Percentiles rank a stretch among this genome's conserved stretches.
These are phyloP conservation scores for Fusarium burgessii DNA, from an alignment of 2,329 filamentous ascomycete genomes.

Conservation along the genomic window DNA sequence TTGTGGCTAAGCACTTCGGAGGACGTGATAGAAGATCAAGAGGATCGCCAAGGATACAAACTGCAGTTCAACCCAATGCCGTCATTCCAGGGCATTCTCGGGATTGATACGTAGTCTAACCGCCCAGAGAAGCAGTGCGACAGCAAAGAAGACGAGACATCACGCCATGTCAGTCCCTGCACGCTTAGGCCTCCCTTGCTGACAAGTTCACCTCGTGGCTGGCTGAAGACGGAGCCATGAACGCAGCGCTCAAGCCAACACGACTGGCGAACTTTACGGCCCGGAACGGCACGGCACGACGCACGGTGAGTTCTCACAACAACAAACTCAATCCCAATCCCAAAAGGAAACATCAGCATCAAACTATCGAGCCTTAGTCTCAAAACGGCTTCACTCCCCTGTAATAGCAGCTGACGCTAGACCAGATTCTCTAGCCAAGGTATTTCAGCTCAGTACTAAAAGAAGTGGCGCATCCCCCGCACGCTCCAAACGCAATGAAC, in stretches of 20 bases:
- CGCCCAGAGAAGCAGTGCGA: background rate
- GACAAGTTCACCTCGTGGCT: background rate
- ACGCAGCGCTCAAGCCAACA: background rate
- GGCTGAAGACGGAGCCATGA: background rate
- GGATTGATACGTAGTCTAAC: background rate
- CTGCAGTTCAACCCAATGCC: background rate
- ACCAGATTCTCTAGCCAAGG: background rate
- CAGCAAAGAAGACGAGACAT: background rate
- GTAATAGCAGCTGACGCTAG: background rate
- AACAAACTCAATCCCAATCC: background rate
- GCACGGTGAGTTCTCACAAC: background rate
- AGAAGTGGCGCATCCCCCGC: background rate
- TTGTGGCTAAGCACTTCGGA: background rate
- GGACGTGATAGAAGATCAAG: background rate
- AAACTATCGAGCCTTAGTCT: background rate
- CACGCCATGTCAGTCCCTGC: background rate
- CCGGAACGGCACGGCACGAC: background rate
- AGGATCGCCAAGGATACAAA: background rate
- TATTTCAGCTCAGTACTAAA: slow-evolving; percentile 8
- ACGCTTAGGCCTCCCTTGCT: background rate
- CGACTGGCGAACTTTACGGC: background rate
- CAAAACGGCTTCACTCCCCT: background rate
- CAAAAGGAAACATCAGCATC: background rate
- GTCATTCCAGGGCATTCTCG: background rate
- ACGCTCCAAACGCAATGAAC: background rate